These are phyloP conservation scores for Arxiozyma telluris DNA, from an alignment of 1,139 yeast genomes.

Conservation along the genomic window DNA sequence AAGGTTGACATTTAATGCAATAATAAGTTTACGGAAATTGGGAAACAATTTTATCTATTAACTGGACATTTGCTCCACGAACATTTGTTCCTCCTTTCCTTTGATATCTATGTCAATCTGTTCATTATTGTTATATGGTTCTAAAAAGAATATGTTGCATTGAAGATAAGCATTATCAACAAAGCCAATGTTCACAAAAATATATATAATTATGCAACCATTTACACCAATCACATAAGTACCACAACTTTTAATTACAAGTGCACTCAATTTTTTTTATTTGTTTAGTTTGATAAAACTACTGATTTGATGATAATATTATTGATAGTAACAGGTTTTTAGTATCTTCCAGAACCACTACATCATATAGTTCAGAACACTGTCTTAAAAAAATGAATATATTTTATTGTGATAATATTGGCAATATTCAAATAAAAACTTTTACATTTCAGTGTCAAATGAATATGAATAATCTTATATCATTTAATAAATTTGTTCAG, in stretches of 20 bases:
- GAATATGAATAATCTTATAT: neutral
- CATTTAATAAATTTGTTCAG: neutral
- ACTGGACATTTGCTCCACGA: too few relatives aligned
- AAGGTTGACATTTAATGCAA: too few relatives aligned
- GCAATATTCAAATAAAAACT: neutral
- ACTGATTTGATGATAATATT: too few relatives aligned
- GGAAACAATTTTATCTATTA: too few relatives aligned
- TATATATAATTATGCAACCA: too few relatives aligned
- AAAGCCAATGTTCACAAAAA: too few relatives aligned
- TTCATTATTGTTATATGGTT: constrained; percentile 83
- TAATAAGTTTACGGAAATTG: too few relatives aligned
- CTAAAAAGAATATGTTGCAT: constrained; percentile 53
- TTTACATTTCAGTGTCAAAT: neutral
- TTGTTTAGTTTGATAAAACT: too few relatives aligned
- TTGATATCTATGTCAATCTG: too few relatives aligned
- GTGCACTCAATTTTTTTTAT: neutral
- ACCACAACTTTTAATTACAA: neutral
- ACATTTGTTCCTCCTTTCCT: too few relatives aligned
- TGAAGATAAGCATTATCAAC: neutral
- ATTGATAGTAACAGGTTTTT: neutral
- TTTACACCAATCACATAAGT: too few relatives aligned
- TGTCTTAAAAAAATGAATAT: neutral
- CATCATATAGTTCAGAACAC: neutral
- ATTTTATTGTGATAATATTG: neutral
- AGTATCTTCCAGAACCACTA: neutral